These are phyloP conservation scores for Eutrema heterophyllum DNA, from an alignment of 345 rosid genomes.

Conservation along the genomic window DNA sequence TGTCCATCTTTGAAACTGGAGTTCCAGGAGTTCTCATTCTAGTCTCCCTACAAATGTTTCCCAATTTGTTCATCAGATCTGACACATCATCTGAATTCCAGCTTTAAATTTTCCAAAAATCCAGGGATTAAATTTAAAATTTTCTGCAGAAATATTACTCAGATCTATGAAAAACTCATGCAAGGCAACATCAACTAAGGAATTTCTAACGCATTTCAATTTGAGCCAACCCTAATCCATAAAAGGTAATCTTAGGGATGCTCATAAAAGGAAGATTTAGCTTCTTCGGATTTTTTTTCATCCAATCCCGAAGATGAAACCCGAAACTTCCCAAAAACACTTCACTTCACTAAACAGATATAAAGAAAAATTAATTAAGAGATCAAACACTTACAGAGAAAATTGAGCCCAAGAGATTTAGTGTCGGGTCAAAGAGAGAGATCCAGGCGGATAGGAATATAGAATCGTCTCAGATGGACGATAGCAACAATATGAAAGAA, in stretches of 20 bases:
- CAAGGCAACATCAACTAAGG: neutral
- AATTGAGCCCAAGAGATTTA: neutral
- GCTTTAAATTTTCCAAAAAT: neutral
- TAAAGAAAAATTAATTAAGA: neutral
- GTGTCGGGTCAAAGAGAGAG: neutral
- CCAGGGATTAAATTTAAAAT: neutral
- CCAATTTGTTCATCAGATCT: constrained; percentile 10
- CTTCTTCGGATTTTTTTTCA: neutral
- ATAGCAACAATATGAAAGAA: neutral
- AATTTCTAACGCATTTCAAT: neutral
- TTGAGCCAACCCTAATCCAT: neutral
- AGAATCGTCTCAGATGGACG: constrained; percentile 7
- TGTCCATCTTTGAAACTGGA: constrained; percentile 73
- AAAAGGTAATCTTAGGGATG: constrained; percentile 9
- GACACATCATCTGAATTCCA: neutral
- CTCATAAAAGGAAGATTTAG: constrained; percentile 12
- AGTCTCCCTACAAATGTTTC: constrained; percentile 21
- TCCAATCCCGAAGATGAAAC: neutral
- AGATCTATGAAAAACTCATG: constrained; percentile 2
- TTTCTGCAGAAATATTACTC: neutral
- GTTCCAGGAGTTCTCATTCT: constrained; percentile 77
- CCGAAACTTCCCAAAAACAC: neutral
- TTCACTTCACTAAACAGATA: neutral
- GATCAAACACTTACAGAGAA: constrained; percentile 14
- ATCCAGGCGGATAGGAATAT: neutral